A percentile compares a stretch with the other conserved stretches of the same genome.
Conservation (phyloP, 176 grass and related monocot genomes). For the Oryza rufipogon region DNA sequence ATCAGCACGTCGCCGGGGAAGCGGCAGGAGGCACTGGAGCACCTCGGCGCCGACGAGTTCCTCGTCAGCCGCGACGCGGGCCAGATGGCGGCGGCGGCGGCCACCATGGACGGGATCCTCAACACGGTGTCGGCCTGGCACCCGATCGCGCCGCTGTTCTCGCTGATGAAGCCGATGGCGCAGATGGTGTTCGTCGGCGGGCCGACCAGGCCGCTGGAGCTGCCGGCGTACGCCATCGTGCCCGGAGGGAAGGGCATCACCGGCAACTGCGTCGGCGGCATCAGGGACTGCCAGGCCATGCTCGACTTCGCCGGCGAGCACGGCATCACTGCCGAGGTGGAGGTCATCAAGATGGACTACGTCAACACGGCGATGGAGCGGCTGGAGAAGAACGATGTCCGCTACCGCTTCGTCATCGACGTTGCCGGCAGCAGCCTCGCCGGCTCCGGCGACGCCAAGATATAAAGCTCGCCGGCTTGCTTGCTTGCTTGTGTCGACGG, state of each 20-base stretch:
- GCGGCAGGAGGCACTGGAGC: slow-evolving; percentile 57
- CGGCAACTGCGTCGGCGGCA: slow-evolving; percentile 57
- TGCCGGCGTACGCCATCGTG: slow-evolving; percentile 57
- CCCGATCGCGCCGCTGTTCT: slow-evolving; percentile 49
- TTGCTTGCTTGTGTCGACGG: too few relatives aligned
- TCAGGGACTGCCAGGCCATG: slow-evolving; percentile 72
- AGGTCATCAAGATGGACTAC: slow-evolving; percentile 72
- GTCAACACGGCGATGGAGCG: slow-evolving; percentile 68
- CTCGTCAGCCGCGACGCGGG: slow-evolving; percentile 59
- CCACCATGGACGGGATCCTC: slow-evolving; percentile 73
- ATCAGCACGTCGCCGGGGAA: slow-evolving; percentile 66
- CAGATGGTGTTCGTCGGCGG: slow-evolving; percentile 65
- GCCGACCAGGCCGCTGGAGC: slow-evolving; percentile 65
- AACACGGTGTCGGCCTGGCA: slow-evolving; percentile 74
- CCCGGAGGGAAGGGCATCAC: slow-evolving; percentile 58
- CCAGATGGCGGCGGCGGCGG: slow-evolving; percentile 54
- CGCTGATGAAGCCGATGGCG: slow-evolving; percentile 57
- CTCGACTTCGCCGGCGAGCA: slow-evolving; percentile 64
- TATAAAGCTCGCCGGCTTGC: not conserved
- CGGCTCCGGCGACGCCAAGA: not conserved
- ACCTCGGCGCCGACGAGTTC: slow-evolving; percentile 66
- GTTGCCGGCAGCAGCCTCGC: slow-evolving; percentile 40
- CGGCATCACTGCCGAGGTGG: slow-evolving; percentile 60
- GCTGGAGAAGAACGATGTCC: slow-evolving; percentile 65
- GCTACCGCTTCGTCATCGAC: slow-evolving; percentile 71